These are phyloP conservation scores for Solanum hybrid DNA, from an alignment of 305 asterid genomes.

Conservation along the genomic window DNA sequence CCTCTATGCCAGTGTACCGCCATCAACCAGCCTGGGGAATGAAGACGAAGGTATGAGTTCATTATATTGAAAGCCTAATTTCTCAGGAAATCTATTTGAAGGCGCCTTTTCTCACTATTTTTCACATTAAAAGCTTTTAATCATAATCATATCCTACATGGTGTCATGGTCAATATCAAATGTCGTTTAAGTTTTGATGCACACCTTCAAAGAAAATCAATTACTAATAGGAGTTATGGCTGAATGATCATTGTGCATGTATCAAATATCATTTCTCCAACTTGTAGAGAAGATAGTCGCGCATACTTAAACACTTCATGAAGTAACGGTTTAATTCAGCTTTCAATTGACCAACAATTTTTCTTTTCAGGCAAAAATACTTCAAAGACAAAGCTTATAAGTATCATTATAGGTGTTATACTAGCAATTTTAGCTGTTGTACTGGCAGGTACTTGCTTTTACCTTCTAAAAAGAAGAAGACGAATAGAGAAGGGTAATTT, in stretches of 20 bases:
- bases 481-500: no score
- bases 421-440: no score
- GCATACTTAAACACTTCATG: background rate
- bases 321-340: background rate
- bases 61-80: background rate
- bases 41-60: background rate
- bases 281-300: background rate
- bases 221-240: background rate
- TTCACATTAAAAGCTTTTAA: no score
- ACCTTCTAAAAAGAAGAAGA: no score
- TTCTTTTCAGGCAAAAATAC: background rate
- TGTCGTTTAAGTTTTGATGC: background rate
- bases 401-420: no score
- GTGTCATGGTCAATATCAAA: no score
- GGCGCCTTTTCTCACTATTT: background rate
- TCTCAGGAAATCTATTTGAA: background rate
- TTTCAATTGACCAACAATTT: background rate
- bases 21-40: background rate
- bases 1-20: background rate
- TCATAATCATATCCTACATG: background rate
- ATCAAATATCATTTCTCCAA: background rate
- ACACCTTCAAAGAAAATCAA: background rate
- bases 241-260: background rate
- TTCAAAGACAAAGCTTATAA: no score
- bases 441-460: no score